Percentiles rank a stretch among this genome's conserved stretches.
Evolutionary conservation across 805 yeast genomes (phyloP).

Genomic region (Candida railenensis): DNA sequence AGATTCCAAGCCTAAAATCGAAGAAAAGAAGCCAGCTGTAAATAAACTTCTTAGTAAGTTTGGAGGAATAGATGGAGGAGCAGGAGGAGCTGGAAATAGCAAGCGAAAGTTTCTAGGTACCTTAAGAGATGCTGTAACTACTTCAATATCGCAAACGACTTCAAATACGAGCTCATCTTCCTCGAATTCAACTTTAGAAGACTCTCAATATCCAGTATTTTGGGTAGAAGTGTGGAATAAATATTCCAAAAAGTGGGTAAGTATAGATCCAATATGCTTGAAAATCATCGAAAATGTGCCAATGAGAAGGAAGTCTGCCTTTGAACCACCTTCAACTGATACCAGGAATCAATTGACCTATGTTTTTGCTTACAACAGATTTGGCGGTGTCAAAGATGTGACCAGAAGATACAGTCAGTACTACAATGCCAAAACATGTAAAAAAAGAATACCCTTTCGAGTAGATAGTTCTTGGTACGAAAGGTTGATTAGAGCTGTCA

Average conservation of each 20-base stretch:
- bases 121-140: constrained; percentile 3
- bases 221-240: constrained; percentile 97
- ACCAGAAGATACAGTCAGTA: constrained; percentile 76
- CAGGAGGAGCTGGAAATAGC: constrained; percentile 22
- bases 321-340: constrained; percentile 74
- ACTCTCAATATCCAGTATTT: constrained; percentile 61
- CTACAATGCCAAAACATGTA: constrained; percentile 73
- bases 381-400: constrained; percentile 71
- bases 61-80: constrained; percentile 26
- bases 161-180: background rate
- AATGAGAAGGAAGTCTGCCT: constrained; percentile 46
- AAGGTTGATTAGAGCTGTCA: constrained; percentile 37
- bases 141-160: background rate
- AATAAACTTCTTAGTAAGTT: constrained; percentile 14
- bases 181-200: constrained; percentile 13
- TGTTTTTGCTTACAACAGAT: constrained; percentile 71
- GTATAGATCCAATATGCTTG: constrained; percentile 77
- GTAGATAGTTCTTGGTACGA: constrained; percentile 63
- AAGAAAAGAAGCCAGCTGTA: constrained; percentile 5
- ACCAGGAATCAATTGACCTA: constrained; percentile 62
- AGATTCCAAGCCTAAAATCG: constrained; percentile 5
- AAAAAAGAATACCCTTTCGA: constrained; percentile 61
- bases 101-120: constrained; percentile 13
- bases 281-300: constrained; percentile 62
- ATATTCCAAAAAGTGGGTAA: constrained; percentile 70